phyloP scores from a whole-genome alignment of 2,329 filamentous ascomycete species.

The Aspergillus candidus region DNA sequence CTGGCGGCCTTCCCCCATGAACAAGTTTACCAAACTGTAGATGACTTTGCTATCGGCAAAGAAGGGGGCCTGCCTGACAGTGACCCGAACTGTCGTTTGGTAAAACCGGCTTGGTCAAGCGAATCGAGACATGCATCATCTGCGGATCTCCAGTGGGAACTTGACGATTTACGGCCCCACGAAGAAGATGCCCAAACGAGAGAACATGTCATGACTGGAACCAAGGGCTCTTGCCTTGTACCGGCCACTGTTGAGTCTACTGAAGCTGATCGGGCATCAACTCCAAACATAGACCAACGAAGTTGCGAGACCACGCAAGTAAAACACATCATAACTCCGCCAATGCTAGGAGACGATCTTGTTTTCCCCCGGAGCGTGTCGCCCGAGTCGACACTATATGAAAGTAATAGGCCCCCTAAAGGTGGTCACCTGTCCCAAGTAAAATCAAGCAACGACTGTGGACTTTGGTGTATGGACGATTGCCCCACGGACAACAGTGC shows the following conservation, averaged over 20 bases:
- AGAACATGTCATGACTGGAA: constrained; percentile 27
- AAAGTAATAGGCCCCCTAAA: constrained; percentile 61
- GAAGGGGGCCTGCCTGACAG: constrained; percentile 33
- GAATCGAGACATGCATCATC: constrained; percentile 39
- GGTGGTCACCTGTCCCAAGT: constrained; percentile 46
- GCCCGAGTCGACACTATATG: constrained; percentile 76
- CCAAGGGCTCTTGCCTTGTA: constrained; percentile 28
- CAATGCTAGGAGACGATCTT: constrained; percentile 81
- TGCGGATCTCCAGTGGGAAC: constrained; percentile 59
- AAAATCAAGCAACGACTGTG: constrained; percentile 50
- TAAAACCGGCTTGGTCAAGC: neutral
- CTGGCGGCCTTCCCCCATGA: constrained; percentile 47
- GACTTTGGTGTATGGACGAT: constrained; percentile 73
- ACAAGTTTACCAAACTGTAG: constrained; percentile 40
- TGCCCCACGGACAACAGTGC: constrained; percentile 34
- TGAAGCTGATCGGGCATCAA: constrained; percentile 1
- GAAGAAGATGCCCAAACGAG: constrained; percentile 57
- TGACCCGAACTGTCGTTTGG: constrained; percentile 8
- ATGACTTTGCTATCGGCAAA: constrained; percentile 42
- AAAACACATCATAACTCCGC: constrained; percentile 60
- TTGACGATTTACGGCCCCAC: constrained; percentile 74
- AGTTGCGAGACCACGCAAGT: constrained; percentile 43
- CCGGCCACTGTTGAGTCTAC: constrained; percentile 15
- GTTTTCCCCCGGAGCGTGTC: constrained; percentile 75
- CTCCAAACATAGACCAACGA: constrained; percentile 14